These are phyloP conservation scores for Ceratocystis ficicola DNA, from an alignment of 2,329 filamentous ascomycete genomes.

Conservation along the genomic window DNA sequence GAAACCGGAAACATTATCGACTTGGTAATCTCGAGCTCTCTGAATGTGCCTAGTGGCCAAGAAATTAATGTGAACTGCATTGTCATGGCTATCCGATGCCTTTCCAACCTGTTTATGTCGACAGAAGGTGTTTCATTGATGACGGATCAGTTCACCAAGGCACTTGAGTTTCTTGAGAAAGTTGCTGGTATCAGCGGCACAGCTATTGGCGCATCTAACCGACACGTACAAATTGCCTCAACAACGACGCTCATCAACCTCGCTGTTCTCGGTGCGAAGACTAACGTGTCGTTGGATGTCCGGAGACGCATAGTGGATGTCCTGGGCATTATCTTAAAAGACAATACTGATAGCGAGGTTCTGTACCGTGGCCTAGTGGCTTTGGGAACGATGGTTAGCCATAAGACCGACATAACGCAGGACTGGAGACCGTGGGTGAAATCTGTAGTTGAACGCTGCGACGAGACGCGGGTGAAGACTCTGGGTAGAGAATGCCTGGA, in stretches of 20 bases:
- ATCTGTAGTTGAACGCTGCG: conserved; percentile 34
- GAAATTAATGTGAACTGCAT: conserved; percentile 62
- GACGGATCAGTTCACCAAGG: conserved; percentile 44
- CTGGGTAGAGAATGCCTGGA: conserved; percentile 37
- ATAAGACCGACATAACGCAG: not conserved
- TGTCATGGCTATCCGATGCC: conserved; percentile 72
- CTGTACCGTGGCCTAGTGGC: conserved; percentile 73
- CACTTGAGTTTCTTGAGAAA: conserved; percentile 51
- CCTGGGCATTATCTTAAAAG: conserved; percentile 49
- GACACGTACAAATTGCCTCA: conserved; percentile 70
- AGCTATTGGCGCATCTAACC: conserved; percentile 47
- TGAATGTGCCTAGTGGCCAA: conserved; percentile 36
- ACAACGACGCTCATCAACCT: conserved; percentile 79
- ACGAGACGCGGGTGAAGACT: conserved; percentile 38
- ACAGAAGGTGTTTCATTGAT: conserved; percentile 56
- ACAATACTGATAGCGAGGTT: conserved; percentile 66
- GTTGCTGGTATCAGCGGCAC: conserved; percentile 42
- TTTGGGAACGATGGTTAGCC: conserved; percentile 62
- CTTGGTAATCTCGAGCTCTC: conserved; percentile 32
- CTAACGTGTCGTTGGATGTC: conserved; percentile 29
- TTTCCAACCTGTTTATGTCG: conserved; percentile 75
- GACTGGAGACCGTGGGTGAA: conserved; percentile 31
- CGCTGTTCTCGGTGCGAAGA: conserved; percentile 48
- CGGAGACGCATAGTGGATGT: conserved; percentile 45
- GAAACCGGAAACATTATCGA: conserved; percentile 49